Evolutionary conservation across 2,329 filamentous ascomycete species (phyloP).

Genomic region (Lanzia echinophila): DNA sequence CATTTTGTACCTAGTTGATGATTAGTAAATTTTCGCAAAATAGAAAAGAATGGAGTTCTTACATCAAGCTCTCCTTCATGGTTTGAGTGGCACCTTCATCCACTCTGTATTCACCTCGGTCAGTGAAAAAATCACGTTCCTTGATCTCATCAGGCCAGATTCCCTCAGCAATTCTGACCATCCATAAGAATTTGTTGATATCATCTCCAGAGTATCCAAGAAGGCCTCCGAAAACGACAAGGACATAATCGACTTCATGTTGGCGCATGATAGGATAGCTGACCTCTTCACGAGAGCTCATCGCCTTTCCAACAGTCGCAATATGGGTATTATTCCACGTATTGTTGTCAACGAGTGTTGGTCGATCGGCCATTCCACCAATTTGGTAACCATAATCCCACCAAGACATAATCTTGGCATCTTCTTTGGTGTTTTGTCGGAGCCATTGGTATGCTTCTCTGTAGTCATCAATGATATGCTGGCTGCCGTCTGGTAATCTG

Average conservation of each 20-base stretch:
- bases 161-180: constrained; percentile 97
- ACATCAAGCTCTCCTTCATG: constrained; percentile 99
- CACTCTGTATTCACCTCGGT: constrained; percentile 88
- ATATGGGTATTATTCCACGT: constrained; percentile 99
- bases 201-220: constrained; percentile 97
- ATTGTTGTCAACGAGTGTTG: constrained; percentile 97
- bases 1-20: constrained; percentile 86
- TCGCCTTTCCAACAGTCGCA: constrained; percentile 96
- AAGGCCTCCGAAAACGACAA: constrained; percentile 92
- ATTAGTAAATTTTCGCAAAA: constrained; percentile 18
- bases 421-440: constrained; percentile 87
- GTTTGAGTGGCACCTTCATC: constrained; percentile 89
- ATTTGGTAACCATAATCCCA: constrained; percentile 99
- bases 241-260: constrained; percentile 97
- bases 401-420: constrained; percentile 99
- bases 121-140: constrained; percentile 92
- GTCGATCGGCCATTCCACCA: constrained; percentile 96
- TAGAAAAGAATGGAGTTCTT: constrained; percentile 39
- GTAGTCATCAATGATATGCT: constrained; percentile 99
- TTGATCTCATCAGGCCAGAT: constrained; percentile 99
- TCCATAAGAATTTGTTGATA: constrained; percentile 99
- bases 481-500: constrained; percentile 83
- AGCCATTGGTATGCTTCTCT: constrained; percentile 99
- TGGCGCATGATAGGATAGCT: constrained; percentile 98
- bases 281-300: constrained; percentile 95